Evolutionary conservation across 2,329 filamentous ascomycete species (phyloP).

Genomic region (Alternaria angustiovoidea): DNA sequence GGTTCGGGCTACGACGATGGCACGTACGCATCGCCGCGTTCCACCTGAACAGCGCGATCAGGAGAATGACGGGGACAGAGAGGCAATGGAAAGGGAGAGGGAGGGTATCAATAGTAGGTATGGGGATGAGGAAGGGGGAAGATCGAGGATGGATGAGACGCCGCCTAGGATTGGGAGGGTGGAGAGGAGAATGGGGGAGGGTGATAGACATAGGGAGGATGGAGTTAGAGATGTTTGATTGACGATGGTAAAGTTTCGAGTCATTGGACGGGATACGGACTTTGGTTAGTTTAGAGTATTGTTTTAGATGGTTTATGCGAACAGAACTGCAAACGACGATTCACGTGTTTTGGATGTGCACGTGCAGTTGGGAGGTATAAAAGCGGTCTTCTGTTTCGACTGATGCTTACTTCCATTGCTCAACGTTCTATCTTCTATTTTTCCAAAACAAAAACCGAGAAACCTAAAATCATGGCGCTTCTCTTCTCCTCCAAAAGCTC

Average conservation of each 20-base stretch:
- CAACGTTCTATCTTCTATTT: not conserved
- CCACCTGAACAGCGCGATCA: constrained; percentile 39
- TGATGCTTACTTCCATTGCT: not conserved
- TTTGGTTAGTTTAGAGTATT: not conserved
- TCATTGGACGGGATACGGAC: not conserved
- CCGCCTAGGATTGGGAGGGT: constrained; percentile 46
- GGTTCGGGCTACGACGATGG: constrained; percentile 1
- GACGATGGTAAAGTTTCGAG: not conserved
- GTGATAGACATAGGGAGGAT: not conserved
- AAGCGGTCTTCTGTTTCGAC: not conserved
- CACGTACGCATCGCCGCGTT: constrained; percentile 23
- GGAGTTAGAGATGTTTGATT: not conserved
- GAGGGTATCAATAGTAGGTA: constrained; percentile 30
- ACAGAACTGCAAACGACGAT: not conserved
- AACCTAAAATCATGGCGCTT: no score
- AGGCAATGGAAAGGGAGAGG: constrained; percentile 39
- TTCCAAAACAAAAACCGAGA: not conserved
- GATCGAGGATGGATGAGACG: constrained; percentile 47
- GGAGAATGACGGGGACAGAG: constrained; percentile 42
- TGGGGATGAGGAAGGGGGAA: constrained; percentile 27
- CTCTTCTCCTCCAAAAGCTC: no score
- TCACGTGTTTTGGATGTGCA: not conserved
- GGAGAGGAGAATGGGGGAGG: constrained; percentile 33
- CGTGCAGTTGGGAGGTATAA: not conserved
- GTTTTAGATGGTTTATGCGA: not conserved